Evolutionary conservation across 2,329 filamentous ascomycete species (phyloP).

Genomic region (Ramichloridium luteum): DNA sequence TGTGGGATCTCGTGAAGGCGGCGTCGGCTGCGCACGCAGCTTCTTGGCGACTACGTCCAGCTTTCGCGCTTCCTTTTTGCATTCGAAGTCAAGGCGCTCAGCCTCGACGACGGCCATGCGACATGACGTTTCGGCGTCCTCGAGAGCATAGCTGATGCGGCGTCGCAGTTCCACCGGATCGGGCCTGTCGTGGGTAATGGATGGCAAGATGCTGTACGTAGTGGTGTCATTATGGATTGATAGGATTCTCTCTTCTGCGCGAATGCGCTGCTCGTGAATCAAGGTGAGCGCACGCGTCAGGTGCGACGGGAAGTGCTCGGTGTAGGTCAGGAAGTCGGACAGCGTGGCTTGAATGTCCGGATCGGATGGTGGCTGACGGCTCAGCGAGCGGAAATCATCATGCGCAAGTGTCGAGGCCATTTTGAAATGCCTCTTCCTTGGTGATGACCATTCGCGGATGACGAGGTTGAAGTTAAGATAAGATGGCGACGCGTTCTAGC

Average conservation of each 20-base stretch:
- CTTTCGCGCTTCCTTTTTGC: slow-evolving; percentile 34
- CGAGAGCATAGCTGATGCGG: slow-evolving; percentile 43
- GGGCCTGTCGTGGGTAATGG: slow-evolving; percentile 36
- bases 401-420: slow-evolving; percentile 15
- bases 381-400: slow-evolving; percentile 22
- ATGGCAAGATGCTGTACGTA: slow-evolving; percentile 39
- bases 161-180: slow-evolving; percentile 41
- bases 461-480: too few relatives aligned
- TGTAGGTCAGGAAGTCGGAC: slow-evolving; percentile 57
- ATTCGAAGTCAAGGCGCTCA: slow-evolving; percentile 23
- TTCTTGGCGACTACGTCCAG: slow-evolving; percentile 49
- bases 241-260: slow-evolving; percentile 31
- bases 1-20: slow-evolving; percentile 49
- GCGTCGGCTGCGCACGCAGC: slow-evolving; percentile 48
- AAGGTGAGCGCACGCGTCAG: slow-evolving; percentile 50
- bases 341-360: slow-evolving; percentile 55
- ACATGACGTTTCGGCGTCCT: slow-evolving; percentile 22
- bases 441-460: too few relatives aligned
- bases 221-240: slow-evolving; percentile 37
- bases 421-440: too few relatives aligned
- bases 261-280: slow-evolving; percentile 41
- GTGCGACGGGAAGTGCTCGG: slow-evolving; percentile 55
- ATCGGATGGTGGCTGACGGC: slow-evolving; percentile 30
- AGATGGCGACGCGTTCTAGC: too few relatives aligned
- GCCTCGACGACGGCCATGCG: slow-evolving; percentile 27